phyloP scores from a whole-genome alignment of 2,329 filamentous ascomycete species.

The Hypomyces perniciosus region DNA sequence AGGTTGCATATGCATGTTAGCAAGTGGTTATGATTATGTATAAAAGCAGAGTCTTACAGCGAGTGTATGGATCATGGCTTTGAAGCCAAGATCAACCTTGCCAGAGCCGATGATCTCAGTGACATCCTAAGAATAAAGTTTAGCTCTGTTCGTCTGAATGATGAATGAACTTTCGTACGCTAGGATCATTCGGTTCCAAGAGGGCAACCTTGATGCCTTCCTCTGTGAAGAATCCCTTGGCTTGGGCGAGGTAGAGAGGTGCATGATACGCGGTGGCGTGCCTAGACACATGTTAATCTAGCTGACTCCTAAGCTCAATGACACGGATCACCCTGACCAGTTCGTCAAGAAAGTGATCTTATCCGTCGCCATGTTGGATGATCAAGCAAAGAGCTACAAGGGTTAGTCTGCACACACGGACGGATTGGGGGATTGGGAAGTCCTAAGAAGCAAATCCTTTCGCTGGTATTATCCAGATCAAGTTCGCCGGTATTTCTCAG shows the following conservation, averaged over 20 bases:
- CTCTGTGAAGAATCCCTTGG: constrained; percentile 68
- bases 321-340: constrained; percentile 51
- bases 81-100: constrained; percentile 74
- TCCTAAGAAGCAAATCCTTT: constrained; percentile 75
- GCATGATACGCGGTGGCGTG: constrained; percentile 78
- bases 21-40: not conserved
- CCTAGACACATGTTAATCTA: constrained; percentile 39
- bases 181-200: constrained; percentile 73
- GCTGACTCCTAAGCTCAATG: constrained; percentile 1
- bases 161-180: constrained; percentile 37
- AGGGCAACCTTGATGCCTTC: constrained; percentile 73
- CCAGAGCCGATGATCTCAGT: constrained; percentile 74
- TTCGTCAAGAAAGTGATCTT: constrained; percentile 83
- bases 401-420: constrained; percentile 39
- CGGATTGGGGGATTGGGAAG: constrained; percentile 25
- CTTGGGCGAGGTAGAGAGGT: constrained; percentile 69
- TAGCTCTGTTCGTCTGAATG: not conserved
- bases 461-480: constrained; percentile 85
- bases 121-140: constrained; percentile 51
- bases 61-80: constrained; percentile 78
- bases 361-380: constrained; percentile 64
- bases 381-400: constrained; percentile 38
- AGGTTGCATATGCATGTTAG: not conserved
- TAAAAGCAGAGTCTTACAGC: constrained; percentile 42
- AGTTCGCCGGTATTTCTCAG: constrained; percentile 80